A percentile compares a stretch with the other conserved stretches of the same genome.
Conservation (phyloP, 1,284 basidiomycete species). For the Sanguinoderma infundibulare region DNA sequence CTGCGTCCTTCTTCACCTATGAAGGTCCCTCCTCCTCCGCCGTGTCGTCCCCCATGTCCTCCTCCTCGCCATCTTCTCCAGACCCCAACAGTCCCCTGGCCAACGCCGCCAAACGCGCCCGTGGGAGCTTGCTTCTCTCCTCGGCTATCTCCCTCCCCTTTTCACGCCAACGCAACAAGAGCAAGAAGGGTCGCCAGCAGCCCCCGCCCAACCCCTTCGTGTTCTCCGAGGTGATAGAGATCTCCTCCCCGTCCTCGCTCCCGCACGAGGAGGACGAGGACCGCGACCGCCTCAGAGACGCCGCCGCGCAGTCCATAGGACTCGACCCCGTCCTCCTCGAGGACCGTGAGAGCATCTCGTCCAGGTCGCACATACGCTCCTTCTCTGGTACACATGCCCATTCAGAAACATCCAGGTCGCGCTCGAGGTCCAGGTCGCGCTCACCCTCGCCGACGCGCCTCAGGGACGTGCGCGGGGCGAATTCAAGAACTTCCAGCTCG, state of each 20-base stretch:
- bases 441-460: conserved; percentile 20
- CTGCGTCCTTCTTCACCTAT: conserved; percentile 36
- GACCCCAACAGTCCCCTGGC: conserved; percentile 12
- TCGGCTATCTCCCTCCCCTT: conserved; percentile 24
- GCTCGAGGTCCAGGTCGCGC: conserved; percentile 22
- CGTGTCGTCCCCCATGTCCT: conserved; percentile 11
- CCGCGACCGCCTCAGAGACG: conserved; percentile 69
- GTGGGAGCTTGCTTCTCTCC: conserved; percentile 28
- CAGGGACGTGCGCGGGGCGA: conserved; percentile 10
- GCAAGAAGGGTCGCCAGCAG: conserved; percentile 41
- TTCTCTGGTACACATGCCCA: conserved; percentile 20
- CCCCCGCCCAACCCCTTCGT: conserved; percentile 41
- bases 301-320: conserved; percentile 76
- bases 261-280: conserved; percentile 68
- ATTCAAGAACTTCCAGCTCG: too few species aligned
- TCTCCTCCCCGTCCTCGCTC: conserved; percentile 51
- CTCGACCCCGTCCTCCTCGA: conserved; percentile 46
- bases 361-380: conserved; percentile 20
- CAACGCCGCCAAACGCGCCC: conserved; percentile 27
- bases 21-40: conserved; percentile 21
- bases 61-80: conserved; percentile 22
- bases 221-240: conserved; percentile 74
- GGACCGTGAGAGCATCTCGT: conserved; percentile 29
- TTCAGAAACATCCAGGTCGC: conserved; percentile 28
- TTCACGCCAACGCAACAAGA: conserved; percentile 47